Evolutionary conservation across 768 basidiomycete species (phyloP).

Genomic region (Hericium rajendrae): DNA sequence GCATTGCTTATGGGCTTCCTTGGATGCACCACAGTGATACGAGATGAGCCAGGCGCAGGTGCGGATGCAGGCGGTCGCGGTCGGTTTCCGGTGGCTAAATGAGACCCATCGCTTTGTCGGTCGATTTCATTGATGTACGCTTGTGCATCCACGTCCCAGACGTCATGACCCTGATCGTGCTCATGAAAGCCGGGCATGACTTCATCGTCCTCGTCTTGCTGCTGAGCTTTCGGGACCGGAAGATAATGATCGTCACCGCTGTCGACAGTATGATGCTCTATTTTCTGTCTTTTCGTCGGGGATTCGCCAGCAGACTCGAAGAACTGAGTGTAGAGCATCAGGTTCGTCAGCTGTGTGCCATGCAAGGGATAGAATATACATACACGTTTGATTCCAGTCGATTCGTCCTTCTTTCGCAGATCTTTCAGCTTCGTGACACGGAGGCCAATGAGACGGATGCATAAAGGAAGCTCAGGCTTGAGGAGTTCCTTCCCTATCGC

Average conservation of each 20-base stretch:
- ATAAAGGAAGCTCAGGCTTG: constrained; percentile 68
- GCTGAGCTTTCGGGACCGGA: constrained; percentile 8
- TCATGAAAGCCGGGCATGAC: constrained; percentile 48
- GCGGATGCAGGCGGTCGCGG: constrained; percentile 1
- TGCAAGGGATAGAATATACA: constrained; percentile 12
- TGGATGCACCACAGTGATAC: no score
- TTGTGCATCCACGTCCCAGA: background rate
- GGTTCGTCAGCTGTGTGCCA: background rate
- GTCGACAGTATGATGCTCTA: constrained; percentile 5
- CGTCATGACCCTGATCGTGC: constrained; percentile 24
- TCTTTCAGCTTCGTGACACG: constrained; percentile 87
- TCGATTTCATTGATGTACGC: background rate
- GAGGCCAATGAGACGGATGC: constrained; percentile 78
- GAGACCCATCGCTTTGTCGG: constrained; percentile 4
- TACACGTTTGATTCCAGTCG: constrained; percentile 66
- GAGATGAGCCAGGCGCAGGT: background rate
- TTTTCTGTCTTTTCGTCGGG: constrained; percentile 33
- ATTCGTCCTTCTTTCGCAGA: constrained; percentile 37
- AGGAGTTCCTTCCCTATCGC: constrained; percentile 78
- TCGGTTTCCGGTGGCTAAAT: constrained; percentile 5
- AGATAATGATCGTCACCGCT: background rate
- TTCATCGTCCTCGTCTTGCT: constrained; percentile 21
- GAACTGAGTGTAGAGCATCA: constrained; percentile 33
- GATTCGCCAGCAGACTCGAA: constrained; percentile 33
- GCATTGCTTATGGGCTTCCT: background rate